phyloP scores from a whole-genome alignment of 1,139 yeast species.

The Suhomyces terraborum region DNA sequence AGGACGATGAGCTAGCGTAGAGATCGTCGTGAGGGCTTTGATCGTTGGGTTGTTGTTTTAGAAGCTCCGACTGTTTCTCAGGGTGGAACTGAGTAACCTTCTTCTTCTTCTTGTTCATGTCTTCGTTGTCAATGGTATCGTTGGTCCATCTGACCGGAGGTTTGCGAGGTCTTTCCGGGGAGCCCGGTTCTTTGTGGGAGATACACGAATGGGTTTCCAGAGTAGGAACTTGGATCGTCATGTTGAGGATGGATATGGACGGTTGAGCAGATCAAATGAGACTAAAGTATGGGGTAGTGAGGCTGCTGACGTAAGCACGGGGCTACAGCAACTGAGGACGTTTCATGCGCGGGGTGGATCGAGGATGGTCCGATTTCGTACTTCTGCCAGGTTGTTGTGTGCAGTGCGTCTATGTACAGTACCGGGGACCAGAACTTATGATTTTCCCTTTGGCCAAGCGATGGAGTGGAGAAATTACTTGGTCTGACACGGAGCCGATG shows the following conservation, averaged over 20 bases:
- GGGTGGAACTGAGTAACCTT: constrained; percentile 51
- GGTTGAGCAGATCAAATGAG: not conserved
- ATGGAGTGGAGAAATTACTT: too few species aligned
- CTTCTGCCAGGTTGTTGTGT: too few species aligned
- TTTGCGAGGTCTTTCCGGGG: constrained; percentile 15
- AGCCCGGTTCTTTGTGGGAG: not conserved
- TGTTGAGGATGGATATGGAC: not conserved
- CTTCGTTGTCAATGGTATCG: constrained; percentile 86
- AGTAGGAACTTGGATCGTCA: not conserved
- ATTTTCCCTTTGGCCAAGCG: too few species aligned
- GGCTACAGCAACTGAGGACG: not conserved
- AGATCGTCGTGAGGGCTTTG: not conserved
- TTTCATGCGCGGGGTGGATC: not conserved
- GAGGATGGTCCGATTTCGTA: too few species aligned
- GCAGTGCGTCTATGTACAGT: too few species aligned
- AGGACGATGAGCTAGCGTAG: constrained; percentile 5
- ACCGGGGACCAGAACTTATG: too few species aligned
- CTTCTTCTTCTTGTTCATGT: constrained; percentile 82
- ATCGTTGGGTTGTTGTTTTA: not conserved
- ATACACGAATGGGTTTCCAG: not conserved
- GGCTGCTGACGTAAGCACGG: constrained; percentile 1
- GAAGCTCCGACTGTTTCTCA: constrained; percentile 55
- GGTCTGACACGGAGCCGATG: too few species aligned
- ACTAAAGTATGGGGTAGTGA: not conserved
- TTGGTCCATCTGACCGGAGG: constrained; percentile 78